Base-by-base conservation (phyloP, 2,329 filamentous ascomycete species). In the Amauroascus niger region DNA sequence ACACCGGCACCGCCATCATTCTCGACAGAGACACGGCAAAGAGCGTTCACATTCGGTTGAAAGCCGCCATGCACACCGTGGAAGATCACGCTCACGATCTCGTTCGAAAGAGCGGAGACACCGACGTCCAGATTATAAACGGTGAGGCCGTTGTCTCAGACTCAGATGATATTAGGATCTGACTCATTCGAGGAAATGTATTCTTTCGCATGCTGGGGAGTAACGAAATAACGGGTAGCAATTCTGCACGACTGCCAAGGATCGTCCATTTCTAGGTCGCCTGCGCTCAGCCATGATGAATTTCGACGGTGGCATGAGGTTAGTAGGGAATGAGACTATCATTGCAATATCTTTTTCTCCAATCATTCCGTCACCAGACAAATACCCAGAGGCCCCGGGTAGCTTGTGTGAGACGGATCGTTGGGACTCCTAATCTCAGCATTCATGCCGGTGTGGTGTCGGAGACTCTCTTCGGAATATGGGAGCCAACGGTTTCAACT, bases 1-100 rank as follows among this genome's bases (percentile, higher is more conserved):
- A 52, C 69, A 68, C 58, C 71, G 69, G 33, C 74, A 75, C 60
- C 69, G 68, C 55, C 68, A 74, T 54, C 76, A 76, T 44, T 71
- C 71, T 53, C 71, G 72, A 50, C 58, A 63, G 47, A 60, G 61
- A 49, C 61, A 55, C 54, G 60, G 64, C 22, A 61, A 66, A 28
- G 63, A 64, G 35, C 54, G 61, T n/a, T 66, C 66, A 41, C 63
- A 61, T 49, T 67, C 64, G 16, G 64, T 59, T 28, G 58, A 61
- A 46, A 61, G 61, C 51, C 60, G 60, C 20, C 65, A 63, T 28
- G 54, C 61, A 3, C 60, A 63, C 28, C 61, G 60, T 30, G 65
- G 67, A 54, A 62, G 59, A 56, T 60, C 61, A 52, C 55, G 60
- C 59, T 53, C 63, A 58, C 54, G 51, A 28, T 56, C 55, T 32